A percentile compares a stretch with the other conserved stretches of the same genome.
These are phyloP conservation scores for Malus hybrid DNA, from an alignment of 331 rosid genomes.

Conservation along the genomic window DNA sequence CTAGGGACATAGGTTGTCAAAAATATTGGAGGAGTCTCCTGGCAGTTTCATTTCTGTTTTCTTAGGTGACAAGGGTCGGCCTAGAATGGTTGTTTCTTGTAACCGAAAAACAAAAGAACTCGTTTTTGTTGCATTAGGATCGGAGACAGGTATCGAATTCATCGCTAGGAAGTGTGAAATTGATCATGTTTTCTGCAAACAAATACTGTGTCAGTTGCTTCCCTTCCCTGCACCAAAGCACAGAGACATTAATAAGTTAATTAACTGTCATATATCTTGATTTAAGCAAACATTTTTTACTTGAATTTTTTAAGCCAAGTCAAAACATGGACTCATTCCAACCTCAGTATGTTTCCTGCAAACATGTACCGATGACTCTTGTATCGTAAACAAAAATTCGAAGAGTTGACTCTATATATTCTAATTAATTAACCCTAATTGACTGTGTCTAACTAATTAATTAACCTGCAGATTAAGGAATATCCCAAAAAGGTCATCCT, in stretches of 20 bases:
- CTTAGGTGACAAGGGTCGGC: no score
- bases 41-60: no score
- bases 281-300: neutral
- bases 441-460: neutral
- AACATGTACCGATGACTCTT: neutral
- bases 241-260: no score
- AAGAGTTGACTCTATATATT: constrained; percentile 1
- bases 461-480: constrained; percentile 48
- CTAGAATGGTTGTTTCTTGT: no score
- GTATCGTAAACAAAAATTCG: neutral
- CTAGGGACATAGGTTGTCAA: no score
- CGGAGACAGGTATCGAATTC: no score
- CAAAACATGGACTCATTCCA: neutral
- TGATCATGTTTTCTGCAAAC: neutral
- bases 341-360: neutral
- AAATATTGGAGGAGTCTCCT: no score
- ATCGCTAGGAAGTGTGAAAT: neutral
- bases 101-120: no score
- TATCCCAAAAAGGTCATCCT: constrained; percentile 49
- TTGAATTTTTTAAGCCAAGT: neutral
- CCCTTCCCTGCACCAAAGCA: no score
- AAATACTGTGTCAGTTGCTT: no score
- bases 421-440: neutral
- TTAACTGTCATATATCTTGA: no score
- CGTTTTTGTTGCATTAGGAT: no score